Percentiles rank a stretch among this genome's conserved stretches.
These are phyloP conservation scores for Scheffersomyces lignosus DNA, from an alignment of 805 yeast species.

Conservation along the genomic window DNA sequence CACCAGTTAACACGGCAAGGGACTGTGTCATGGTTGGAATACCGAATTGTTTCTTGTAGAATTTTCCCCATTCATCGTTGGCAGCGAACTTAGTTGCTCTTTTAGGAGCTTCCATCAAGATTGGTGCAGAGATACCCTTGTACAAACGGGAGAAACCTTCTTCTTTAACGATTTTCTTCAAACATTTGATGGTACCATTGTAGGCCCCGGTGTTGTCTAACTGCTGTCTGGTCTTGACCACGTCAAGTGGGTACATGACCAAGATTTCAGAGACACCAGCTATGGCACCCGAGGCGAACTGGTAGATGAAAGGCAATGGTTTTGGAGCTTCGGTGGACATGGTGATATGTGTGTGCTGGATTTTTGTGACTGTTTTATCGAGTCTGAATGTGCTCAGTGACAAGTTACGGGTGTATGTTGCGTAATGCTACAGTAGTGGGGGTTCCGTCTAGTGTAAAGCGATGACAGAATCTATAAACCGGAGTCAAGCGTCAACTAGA, in stretches of 20 bases:
- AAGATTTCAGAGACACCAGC: slow-evolving; percentile 97
- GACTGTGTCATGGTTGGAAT: slow-evolving; percentile 71
- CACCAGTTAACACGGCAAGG: slow-evolving; percentile 89
- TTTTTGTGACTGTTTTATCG: no score
- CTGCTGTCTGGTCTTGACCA: slow-evolving; percentile 95
- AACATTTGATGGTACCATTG: slow-evolving; percentile 80
- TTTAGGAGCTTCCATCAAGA: slow-evolving; percentile 98
- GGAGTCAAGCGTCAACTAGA: no score
- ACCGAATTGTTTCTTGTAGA: slow-evolving; percentile 73
- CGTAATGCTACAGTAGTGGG: no score
- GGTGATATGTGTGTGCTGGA: slow-evolving; percentile 1
- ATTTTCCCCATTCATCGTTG: slow-evolving; percentile 92
- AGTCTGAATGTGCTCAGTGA: no score
- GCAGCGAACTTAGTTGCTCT: slow-evolving; percentile 99
- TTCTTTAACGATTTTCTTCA: slow-evolving; percentile 75
- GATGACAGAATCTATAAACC: no score
- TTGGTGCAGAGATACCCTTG: slow-evolving; percentile 94
- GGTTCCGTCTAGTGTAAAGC: no score
- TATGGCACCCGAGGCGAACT: slow-evolving; percentile 87
- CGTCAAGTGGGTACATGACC: slow-evolving; percentile 95
- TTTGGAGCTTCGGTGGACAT: slow-evolving; percentile 30
- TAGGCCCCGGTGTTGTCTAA: slow-evolving; percentile 65
- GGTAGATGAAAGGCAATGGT: slow-evolving; percentile 81
- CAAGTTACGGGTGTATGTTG: no score
- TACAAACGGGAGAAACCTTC: slow-evolving; percentile 86